Evolutionary conservation across 2,329 filamentous ascomycete species (phyloP).

Genomic region (Alternaria viburni): DNA sequence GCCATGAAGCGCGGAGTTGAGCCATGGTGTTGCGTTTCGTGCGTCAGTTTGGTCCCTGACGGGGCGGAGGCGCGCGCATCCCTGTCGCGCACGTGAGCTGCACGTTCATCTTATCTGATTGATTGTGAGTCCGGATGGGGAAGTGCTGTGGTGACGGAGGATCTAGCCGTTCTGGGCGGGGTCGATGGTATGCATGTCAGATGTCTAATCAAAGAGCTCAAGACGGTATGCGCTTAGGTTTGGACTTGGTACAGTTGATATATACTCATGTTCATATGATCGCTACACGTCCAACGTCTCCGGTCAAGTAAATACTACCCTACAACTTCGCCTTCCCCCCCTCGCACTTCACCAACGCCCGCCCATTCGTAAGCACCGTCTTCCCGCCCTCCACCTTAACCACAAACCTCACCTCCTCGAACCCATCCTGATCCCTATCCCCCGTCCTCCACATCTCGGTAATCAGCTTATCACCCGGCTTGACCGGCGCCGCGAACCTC

Average conservation of each 20-base stretch:
- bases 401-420: constrained; percentile 83
- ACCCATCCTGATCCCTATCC: constrained; percentile 65
- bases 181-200: not conserved
- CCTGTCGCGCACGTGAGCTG: constrained; percentile 2
- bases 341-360: constrained; percentile 75
- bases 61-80: not conserved
- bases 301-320: not conserved
- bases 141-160: constrained; percentile 12
- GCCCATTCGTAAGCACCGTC: constrained; percentile 84
- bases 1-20: not conserved
- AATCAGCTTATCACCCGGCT: constrained; percentile 80
- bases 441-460: constrained; percentile 84
- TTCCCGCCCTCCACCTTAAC: constrained; percentile 81
- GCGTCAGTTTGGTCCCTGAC: constrained; percentile 1
- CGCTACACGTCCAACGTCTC: not conserved
- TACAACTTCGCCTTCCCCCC: constrained; percentile 52
- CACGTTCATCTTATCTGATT: constrained; percentile 36
- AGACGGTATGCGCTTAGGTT: not conserved
- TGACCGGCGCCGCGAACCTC: constrained; percentile 83
- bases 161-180: constrained; percentile 25
- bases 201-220: not conserved
- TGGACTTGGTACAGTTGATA: not conserved
- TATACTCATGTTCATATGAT: not conserved
- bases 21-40: constrained; percentile 16
- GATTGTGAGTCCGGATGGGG: not conserved